Conservation (phyloP, 2,329 filamentous ascomycete genomes). For the Chaetomiaceae sp. region DNA sequence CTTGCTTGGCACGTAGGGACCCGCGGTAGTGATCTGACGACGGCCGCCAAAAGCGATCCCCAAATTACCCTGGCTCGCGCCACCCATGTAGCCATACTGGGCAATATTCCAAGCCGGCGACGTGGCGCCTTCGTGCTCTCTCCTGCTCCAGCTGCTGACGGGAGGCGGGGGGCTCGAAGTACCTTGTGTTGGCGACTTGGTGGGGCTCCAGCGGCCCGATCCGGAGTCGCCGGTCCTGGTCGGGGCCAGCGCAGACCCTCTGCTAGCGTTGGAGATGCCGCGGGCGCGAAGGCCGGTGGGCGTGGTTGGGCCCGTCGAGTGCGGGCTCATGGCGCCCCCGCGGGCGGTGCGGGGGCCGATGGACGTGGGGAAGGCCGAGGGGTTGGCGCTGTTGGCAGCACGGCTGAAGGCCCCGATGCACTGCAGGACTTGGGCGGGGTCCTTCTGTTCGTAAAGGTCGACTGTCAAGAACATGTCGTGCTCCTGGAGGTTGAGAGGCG, state of each 20-base stretch:
- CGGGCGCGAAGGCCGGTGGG: constrained; percentile 45
- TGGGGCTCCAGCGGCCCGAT: constrained; percentile 56
- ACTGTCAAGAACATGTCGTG: constrained; percentile 97
- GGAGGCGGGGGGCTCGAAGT: constrained; percentile 48
- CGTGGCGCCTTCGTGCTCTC: constrained; percentile 72
- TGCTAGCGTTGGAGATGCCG: constrained; percentile 51
- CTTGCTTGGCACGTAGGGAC: constrained; percentile 72
- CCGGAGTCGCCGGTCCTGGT: constrained; percentile 50
- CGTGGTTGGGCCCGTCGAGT: constrained; percentile 55
- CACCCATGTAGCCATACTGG: constrained; percentile 97
- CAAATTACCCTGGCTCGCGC: constrained; percentile 91
- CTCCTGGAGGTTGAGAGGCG: constrained; percentile 80
- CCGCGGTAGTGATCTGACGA: constrained; percentile 83
- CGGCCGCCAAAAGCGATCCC: constrained; percentile 88
- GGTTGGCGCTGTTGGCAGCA: constrained; percentile 69
- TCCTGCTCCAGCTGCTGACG: constrained; percentile 88
- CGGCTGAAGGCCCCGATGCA: constrained; percentile 90
- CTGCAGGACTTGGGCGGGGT: constrained; percentile 92
- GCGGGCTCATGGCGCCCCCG: constrained; percentile 57
- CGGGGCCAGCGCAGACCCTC: constrained; percentile 38
- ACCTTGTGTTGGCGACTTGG: constrained; percentile 54
- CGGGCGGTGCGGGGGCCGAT: constrained; percentile 67
- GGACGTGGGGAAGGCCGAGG: constrained; percentile 64
- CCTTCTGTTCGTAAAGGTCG: constrained; percentile 91
- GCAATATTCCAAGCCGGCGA: constrained; percentile 96